Evolutionary conservation across 2,329 filamentous ascomycete genomes (phyloP).

Genomic region (Colletotrichum sp.): DNA sequence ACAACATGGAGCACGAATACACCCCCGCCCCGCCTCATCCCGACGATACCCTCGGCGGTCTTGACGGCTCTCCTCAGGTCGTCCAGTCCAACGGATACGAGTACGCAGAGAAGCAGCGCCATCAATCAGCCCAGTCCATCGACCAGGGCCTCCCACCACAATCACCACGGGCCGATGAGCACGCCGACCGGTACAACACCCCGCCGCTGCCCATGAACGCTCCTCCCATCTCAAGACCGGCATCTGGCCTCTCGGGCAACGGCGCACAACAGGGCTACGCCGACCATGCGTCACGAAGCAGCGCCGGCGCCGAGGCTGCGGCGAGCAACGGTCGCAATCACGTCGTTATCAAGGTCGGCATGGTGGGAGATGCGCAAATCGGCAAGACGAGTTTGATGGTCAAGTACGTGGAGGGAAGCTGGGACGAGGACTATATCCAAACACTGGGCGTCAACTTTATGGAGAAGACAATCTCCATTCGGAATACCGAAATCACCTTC

Average conservation of each 20-base stretch:
- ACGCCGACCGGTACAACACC: conserved; percentile 49
- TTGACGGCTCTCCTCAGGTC: conserved; percentile 53
- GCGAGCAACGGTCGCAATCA: conserved; percentile 62
- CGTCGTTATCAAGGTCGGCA: conserved; percentile 98
- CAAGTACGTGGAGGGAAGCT: conserved; percentile 98
- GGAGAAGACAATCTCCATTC: conserved; percentile 99
- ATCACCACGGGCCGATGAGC: conserved; percentile 47
- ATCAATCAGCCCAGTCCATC: conserved; percentile 53
- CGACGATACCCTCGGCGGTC: conserved; percentile 55
- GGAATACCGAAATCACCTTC: conserved; percentile 99
- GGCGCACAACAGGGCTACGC: conserved; percentile 43
- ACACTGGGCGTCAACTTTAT: conserved; percentile 99
- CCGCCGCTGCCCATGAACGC: conserved; percentile 44
- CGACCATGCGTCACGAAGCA: conserved; percentile 50
- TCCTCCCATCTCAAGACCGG: conserved; percentile 56
- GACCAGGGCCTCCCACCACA: conserved; percentile 50
- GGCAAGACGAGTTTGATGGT: conserved; percentile 99
- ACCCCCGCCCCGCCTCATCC: conserved; percentile 39
- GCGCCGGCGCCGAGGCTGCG: conserved; percentile 35
- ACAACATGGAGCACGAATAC: conserved; percentile 55
- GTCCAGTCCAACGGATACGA: conserved; percentile 37
- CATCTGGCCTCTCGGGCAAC: conserved; percentile 56
- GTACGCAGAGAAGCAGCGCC: conserved; percentile 31
- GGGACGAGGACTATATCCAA: conserved; percentile 99
- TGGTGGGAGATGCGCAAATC: conserved; percentile 99